These are phyloP conservation scores for Trichophyton rubrum DNA, from an alignment of 2,329 filamentous ascomycete species.

Conservation along the genomic window DNA sequence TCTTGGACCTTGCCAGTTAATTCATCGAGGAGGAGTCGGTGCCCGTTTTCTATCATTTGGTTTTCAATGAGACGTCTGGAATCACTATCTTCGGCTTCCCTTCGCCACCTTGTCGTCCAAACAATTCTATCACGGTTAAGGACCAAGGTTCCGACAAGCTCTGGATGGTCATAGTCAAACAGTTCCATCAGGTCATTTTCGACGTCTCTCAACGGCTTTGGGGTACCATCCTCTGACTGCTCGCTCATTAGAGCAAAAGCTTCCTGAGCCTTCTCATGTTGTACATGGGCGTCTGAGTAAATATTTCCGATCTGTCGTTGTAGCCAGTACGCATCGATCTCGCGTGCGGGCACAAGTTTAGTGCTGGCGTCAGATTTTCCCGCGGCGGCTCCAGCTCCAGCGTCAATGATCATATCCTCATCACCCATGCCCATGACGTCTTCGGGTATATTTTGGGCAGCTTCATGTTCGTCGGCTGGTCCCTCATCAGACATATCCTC, in stretches of 20 bases:
- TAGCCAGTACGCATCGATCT: conserved; percentile 96
- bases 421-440: conserved; percentile 35
- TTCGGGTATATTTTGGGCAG: conserved; percentile 22
- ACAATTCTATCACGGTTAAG: conserved; percentile 87
- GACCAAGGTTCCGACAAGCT: conserved; percentile 81
- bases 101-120: conserved; percentile 82
- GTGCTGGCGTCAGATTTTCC: conserved; percentile 35
- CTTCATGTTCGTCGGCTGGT: conserved; percentile 39
- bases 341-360: conserved; percentile 61
- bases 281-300: conserved; percentile 82
- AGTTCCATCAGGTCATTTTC: conserved; percentile 98
- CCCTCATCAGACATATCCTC: conserved; percentile 59
- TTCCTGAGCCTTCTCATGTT: conserved; percentile 81
- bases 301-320: conserved; percentile 81
- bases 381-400: conserved; percentile 37
- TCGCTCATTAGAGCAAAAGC: conserved; percentile 74
- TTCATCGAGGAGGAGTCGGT: conserved; percentile 78
- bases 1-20: conserved; percentile 57
- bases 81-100: conserved; percentile 62
- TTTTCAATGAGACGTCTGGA: conserved; percentile 67
- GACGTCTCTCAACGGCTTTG: conserved; percentile 78
- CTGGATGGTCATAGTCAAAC: conserved; percentile 93
- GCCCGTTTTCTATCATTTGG: conserved; percentile 81
- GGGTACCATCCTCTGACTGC: conserved; percentile 59
- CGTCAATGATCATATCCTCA: conserved; percentile 76